A percentile compares a stretch with the other conserved stretches of the same genome.
phyloP scores from a whole-genome alignment of 805 yeast genomes.

The Metschnikowia kofuensis region DNA sequence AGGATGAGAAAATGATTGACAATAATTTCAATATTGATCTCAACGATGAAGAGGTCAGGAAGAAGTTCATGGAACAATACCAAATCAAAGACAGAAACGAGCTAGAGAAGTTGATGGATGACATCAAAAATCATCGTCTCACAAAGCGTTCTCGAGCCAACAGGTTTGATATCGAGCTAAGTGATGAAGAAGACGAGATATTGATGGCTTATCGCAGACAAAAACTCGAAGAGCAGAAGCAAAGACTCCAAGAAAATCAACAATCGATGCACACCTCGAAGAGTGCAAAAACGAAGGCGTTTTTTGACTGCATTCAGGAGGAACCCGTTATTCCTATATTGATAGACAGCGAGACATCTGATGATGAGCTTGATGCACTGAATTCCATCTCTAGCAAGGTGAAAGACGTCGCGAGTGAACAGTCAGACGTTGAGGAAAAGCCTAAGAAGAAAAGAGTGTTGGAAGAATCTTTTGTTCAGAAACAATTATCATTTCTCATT shows the following conservation, averaged over 20 bases:
- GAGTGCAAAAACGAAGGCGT: constrained; percentile 60
- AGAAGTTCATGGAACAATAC: constrained; percentile 56
- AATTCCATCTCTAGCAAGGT: too few species aligned
- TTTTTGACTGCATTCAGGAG: constrained; percentile 61
- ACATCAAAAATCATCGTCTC: constrained; percentile 69
- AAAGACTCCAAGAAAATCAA: constrained; percentile 46
- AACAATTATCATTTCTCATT: constrained; percentile 51
- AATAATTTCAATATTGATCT: constrained; percentile 58
- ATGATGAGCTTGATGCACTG: constrained; percentile 23
- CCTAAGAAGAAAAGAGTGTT: constrained; percentile 35
- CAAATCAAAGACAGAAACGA: constrained; percentile 59
- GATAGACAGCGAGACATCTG: constrained; percentile 24
- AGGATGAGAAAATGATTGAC: constrained; percentile 76
- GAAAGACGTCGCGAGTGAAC: too few species aligned
- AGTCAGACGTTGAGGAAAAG: constrained; percentile 24
- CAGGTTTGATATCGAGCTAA: constrained; percentile 59
- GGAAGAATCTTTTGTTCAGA: constrained; percentile 55
- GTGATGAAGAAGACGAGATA: constrained; percentile 72
- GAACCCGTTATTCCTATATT: constrained; percentile 30
- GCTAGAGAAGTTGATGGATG: constrained; percentile 65
- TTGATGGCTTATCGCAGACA: constrained; percentile 45
- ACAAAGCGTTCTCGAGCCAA: constrained; percentile 53
- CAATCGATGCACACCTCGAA: constrained; percentile 43
- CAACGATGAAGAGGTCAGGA: constrained; percentile 57
- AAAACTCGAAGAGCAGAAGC: constrained; percentile 45